Evolutionary conservation across 352 stramenopile genomes (phyloP).

Genomic region (Globisporangium orthogonon): DNA sequence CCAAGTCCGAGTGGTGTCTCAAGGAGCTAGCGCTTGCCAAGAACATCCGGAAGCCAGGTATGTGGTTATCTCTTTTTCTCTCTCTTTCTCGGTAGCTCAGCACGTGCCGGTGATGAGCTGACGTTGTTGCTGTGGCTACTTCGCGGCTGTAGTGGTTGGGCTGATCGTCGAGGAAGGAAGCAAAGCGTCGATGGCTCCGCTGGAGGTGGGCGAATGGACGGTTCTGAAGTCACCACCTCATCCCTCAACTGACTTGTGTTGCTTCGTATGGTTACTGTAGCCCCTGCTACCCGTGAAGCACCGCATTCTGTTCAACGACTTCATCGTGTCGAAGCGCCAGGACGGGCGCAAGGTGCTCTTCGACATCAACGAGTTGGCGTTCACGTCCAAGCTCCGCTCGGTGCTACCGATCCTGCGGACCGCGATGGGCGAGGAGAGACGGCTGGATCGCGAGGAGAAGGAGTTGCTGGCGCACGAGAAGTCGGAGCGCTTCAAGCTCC

Average conservation of each 20-base stretch:
- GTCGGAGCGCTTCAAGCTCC: conserved; percentile 10
- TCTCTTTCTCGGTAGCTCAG: not conserved
- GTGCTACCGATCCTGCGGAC: conserved; percentile 41
- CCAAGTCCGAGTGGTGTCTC: conserved; percentile 72
- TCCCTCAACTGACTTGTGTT: not conserved
- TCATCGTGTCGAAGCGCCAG: conserved; percentile 30
- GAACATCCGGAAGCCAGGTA: conserved; percentile 55
- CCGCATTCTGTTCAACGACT: conserved; percentile 47
- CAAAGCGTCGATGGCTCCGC: conserved; percentile 24
- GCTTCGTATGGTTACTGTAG: conserved; percentile 8
- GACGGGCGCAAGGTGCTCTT: conserved; percentile 32
- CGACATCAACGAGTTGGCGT: conserved; percentile 40
- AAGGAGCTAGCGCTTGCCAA: conserved; percentile 79
- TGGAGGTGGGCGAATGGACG: conserved; percentile 7
- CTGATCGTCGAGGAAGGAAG: conserved; percentile 47
- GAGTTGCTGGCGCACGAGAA: conserved; percentile 22
- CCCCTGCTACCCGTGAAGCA: conserved; percentile 37
- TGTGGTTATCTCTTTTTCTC: conserved; percentile 6
- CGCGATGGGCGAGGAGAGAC: conserved; percentile 37
- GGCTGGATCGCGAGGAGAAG: conserved; percentile 31
- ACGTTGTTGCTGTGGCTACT: conserved; percentile 5
- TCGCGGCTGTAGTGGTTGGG: conserved; percentile 26
- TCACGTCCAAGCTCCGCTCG: conserved; percentile 34
- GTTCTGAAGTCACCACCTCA: not conserved
- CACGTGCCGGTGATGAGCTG: not conserved